Percentiles rank a stretch among this genome's conserved stretches.
phyloP scores from a whole-genome alignment of 192 early-diverging fungal genomes.

The Entomortierella chlamydospora region DNA sequence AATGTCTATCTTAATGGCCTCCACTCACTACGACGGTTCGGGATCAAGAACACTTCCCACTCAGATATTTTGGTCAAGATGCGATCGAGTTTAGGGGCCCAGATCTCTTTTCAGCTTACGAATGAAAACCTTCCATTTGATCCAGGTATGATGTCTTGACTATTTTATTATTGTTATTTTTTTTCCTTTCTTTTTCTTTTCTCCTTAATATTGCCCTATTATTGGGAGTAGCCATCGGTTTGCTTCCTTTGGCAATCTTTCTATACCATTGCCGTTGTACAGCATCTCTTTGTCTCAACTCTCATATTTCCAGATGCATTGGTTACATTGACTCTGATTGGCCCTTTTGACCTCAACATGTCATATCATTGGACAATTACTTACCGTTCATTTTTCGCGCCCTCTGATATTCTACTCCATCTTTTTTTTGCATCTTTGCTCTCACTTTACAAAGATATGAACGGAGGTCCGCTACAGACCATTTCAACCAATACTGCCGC shows the following conservation, averaged over 20 bases:
- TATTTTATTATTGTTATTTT: neutral
- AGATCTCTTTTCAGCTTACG: constrained; percentile 86
- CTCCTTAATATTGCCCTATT: no score
- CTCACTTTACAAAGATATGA: constrained; percentile 7
- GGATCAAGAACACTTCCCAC: constrained; percentile 75
- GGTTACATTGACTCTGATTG: constrained; percentile 12
- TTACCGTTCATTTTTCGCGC: neutral
- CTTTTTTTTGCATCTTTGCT: neutral
- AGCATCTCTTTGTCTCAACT: neutral
- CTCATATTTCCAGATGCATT: neutral
- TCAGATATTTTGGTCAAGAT: constrained; percentile 75
- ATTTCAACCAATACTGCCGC: constrained; percentile 76
- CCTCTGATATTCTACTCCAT: neutral
- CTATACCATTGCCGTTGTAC: neutral
- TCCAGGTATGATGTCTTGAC: constrained; percentile 38
- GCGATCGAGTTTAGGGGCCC: constrained; percentile 80
- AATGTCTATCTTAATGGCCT: constrained; percentile 88
- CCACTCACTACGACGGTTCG: constrained; percentile 78
- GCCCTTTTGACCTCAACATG: neutral
- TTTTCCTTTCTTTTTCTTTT: no score
- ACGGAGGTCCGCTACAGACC: constrained; percentile 11
- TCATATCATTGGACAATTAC: constrained; percentile 1
- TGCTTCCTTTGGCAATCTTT: constrained; percentile 2
- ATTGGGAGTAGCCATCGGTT: no score
- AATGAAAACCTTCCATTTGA: constrained; percentile 86